Conservation (phyloP, 1,139 yeast species). For the Suhomyces bribrorum region DNA sequence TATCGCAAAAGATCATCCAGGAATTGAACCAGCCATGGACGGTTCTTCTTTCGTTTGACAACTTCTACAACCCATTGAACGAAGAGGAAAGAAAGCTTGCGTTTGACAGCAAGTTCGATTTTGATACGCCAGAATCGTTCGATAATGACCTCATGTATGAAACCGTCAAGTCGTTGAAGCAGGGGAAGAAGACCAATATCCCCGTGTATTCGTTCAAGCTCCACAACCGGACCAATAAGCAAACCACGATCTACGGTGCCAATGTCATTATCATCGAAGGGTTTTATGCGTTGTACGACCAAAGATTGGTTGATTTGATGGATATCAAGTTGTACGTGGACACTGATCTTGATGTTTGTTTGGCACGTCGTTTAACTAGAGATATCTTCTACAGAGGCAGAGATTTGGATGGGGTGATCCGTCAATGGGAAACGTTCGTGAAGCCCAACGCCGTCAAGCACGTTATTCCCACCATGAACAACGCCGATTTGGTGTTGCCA, state of each 20-base stretch:
- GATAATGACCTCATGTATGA: conserved; percentile 73
- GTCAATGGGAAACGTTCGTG: conserved; percentile 88
- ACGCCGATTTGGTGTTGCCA: conserved; percentile 86
- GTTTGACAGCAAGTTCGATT: conserved; percentile 68
- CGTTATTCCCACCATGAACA: conserved; percentile 74
- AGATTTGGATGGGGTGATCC: conserved; percentile 75
- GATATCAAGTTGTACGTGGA: conserved; percentile 89
- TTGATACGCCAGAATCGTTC: conserved; percentile 80
- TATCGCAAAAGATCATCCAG: conserved; percentile 79
- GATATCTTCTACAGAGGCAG: conserved; percentile 87
- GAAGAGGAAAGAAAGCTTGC: conserved; percentile 65
- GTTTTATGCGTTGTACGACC: conserved; percentile 77
- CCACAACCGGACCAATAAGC: conserved; percentile 72
- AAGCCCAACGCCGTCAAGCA: conserved; percentile 85
- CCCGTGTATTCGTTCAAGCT: conserved; percentile 83
- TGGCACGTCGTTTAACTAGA: conserved; percentile 82
- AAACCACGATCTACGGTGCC: conserved; percentile 86
- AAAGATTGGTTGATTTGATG: conserved; percentile 69
- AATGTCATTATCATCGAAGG: conserved; percentile 93
- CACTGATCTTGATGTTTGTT: conserved; percentile 88
- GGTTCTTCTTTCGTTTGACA: conserved; percentile 85
- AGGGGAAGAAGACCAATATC: conserved; percentile 60
- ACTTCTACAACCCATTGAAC: conserved; percentile 77
- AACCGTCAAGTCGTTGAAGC: conserved; percentile 65
- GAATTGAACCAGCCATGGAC: conserved; percentile 94